Evolutionary conservation across 2,329 filamentous ascomycete genomes (phyloP), one percentile per base, ranked within the genome.

Genomic region (Zelopaecilomyces penicillatus): DNA sequence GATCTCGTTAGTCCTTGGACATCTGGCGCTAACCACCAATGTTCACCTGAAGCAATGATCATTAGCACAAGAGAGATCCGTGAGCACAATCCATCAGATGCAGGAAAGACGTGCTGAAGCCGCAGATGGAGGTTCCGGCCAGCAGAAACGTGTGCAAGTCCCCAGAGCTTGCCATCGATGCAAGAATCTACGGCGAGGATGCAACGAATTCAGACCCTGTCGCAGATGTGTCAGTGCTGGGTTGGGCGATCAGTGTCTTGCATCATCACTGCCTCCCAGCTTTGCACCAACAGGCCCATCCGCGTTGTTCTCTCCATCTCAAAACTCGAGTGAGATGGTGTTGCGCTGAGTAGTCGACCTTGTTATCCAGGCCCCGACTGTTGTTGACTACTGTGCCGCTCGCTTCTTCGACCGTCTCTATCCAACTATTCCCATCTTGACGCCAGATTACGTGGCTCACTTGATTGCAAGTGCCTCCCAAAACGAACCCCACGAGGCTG

Each of bases 161-260:
- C 65, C 68, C 6, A 57, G 65, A 29, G 69, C 69, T 6, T 71
- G 69, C 44, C 60, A 62, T 30, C 58, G 69, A 26, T 72, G 69
- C 56, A 67, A 67, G 49, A 59, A 56, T 12, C 57, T 70, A 9
- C 65, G 68, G 30, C 61, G 68, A 30, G 68, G 67, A 1, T 71
- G 69, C 51, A 70, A 63, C 54, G 67, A 71, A 52, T 63, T 59
- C 40, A 57, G 69, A 37, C 69, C 69, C 8, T 72, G 69, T 54
- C 60, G 59, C 42, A 56, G 69, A 42, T 72, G 69, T 54, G 50
- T 64, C 45, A 61, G 64, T 33, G 64, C 66, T 10, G 69, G 68
- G n/a, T 53, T 70, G 9, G 63, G 52, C 4, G 59, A 66, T 11
- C 61, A 68, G 35, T 72, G 68, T 41, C 48, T 57, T 34, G 50